These are phyloP conservation scores for Scorias spongiosa DNA, from an alignment of 2,329 filamentous ascomycete genomes.

Conservation along the genomic window DNA sequence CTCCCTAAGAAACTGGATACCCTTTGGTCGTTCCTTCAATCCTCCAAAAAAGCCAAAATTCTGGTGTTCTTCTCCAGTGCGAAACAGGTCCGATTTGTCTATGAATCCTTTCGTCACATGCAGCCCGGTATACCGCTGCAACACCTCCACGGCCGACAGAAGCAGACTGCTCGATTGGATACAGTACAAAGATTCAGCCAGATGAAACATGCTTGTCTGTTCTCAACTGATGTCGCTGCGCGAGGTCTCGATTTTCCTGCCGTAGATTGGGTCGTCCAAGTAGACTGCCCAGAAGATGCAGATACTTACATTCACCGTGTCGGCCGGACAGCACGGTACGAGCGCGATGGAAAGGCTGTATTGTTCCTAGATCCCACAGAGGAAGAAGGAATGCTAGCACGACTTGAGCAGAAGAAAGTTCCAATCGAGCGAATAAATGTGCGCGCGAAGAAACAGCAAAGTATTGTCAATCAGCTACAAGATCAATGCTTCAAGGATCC, in stretches of 20 bases:
- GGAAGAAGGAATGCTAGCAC: conserved; percentile 76
- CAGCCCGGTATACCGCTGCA: conserved; percentile 88
- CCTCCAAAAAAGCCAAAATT: conserved; percentile 85
- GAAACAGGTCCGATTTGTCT: conserved; percentile 92
- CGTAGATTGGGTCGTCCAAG: conserved; percentile 97
- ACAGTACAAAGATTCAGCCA: conserved; percentile 72
- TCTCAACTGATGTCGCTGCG: conserved; percentile 90
- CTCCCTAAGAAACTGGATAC: conserved; percentile 82
- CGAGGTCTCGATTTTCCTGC: conserved; percentile 89
- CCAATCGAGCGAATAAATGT: conserved; percentile 77
- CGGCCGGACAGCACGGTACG: conserved; percentile 84
- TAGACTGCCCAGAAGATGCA: conserved; percentile 91
- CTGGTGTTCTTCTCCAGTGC: conserved; percentile 90
- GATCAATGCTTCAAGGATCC: conserved; percentile 93
- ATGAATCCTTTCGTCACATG: conserved; percentile 81
- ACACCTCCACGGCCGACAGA: conserved; percentile 87
- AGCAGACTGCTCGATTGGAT: conserved; percentile 74
- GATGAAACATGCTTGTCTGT: conserved; percentile 72
- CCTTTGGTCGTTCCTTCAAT: conserved; percentile 80
- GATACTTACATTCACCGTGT: conserved; percentile 97
- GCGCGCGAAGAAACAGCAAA: conserved; percentile 75
- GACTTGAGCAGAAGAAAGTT: conserved; percentile 78
- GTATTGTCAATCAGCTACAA: conserved; percentile 70
- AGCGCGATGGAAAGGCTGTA: conserved; percentile 73
- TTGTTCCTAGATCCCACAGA: conserved; percentile 87